Evolutionary conservation across 1,284 basidiomycete genomes (phyloP).

Genomic region (Melampsora americana): DNA sequence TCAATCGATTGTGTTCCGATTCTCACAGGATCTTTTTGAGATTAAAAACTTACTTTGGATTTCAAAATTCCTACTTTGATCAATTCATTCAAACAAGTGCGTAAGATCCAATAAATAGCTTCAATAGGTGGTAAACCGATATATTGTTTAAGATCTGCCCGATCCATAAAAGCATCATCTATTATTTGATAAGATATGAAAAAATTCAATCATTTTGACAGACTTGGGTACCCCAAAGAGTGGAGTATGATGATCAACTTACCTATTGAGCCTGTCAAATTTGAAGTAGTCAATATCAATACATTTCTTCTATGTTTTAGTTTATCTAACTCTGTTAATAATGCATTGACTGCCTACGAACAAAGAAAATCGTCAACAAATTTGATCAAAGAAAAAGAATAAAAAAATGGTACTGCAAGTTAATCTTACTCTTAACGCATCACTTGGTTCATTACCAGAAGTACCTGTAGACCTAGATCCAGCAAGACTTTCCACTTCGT

Average conservation of each 20-base stretch:
- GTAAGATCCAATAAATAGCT: constrained; percentile 90
- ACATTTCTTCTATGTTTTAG: constrained; percentile 88
- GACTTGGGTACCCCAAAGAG: not conserved
- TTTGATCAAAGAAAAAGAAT: not conserved
- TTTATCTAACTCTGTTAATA: constrained; percentile 94
- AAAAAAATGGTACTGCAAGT: not conserved
- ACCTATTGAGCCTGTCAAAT: constrained; percentile 92
- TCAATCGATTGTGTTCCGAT: constrained; percentile 57
- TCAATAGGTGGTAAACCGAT: constrained; percentile 82
- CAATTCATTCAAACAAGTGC: constrained; percentile 76
- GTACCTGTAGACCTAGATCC: constrained; percentile 89
- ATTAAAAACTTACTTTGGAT: not conserved
- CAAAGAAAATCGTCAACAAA: not conserved
- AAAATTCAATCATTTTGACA: not conserved
- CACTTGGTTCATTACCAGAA: constrained; percentile 88
- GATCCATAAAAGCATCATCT: constrained; percentile 94
- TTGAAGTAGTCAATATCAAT: constrained; percentile 93
- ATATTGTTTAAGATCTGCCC: constrained; percentile 94
- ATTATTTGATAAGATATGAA: constrained; percentile 11
- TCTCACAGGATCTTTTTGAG: constrained; percentile 49
- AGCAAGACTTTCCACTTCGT: constrained; percentile 94
- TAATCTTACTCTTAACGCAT: constrained; percentile 66
- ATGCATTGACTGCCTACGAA: constrained; percentile 77
- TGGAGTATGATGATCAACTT: constrained; percentile 46
- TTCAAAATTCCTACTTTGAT: constrained; percentile 69